Evolutionary conservation across 257 asterid genomes (phyloP), one percentile per base, ranked within the genome.

Genomic region (Coffea canephora): DNA sequence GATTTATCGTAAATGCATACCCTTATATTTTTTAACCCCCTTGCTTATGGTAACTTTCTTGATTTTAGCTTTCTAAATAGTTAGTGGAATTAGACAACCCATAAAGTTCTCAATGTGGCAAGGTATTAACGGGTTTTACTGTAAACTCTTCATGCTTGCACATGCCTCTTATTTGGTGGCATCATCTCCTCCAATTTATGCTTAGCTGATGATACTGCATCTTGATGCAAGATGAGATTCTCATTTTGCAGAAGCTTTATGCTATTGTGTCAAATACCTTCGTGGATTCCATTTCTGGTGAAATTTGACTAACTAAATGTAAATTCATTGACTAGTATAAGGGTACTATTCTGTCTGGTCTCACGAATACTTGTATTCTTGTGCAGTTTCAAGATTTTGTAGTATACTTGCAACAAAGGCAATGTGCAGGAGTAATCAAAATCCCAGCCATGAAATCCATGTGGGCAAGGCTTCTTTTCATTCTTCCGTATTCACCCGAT

Each of bases 341-440:
- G 46, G 69, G 3, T 31, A 57, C 71, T 39, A 55, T 67, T 31
- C 4, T 69, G 12, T n/a, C 15, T 41, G 1, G 15, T 69, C 73
- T 69, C 25, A 39, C 50, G 31, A 46, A 43, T 14, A 16, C 59
- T 45, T 18, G 16, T 36, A 21, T 65, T 48, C 55, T 85, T 66
- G 67, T 85, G 85, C 96, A 95, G 98, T 90, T 93, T 86, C 96
- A 91, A 79, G 98, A 95, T 81, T 95, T 95, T 80, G 78, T 89
- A 61, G 77, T 91, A 11, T 94, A 94, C 88, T 85, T 94, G 95
- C 90, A 89, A 88, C 98, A 94, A 89, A 88, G 98, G 88, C 97
- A 94, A 50, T 93, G 98, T 84, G 98, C 97, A 1, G 98, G 98
- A 62, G 98, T 94, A 31, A 94, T 94, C 87, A 94, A 91, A 87